These are phyloP conservation scores for Diutina catenulata DNA, from an alignment of 1,139 yeast genomes.

Conservation along the genomic window DNA sequence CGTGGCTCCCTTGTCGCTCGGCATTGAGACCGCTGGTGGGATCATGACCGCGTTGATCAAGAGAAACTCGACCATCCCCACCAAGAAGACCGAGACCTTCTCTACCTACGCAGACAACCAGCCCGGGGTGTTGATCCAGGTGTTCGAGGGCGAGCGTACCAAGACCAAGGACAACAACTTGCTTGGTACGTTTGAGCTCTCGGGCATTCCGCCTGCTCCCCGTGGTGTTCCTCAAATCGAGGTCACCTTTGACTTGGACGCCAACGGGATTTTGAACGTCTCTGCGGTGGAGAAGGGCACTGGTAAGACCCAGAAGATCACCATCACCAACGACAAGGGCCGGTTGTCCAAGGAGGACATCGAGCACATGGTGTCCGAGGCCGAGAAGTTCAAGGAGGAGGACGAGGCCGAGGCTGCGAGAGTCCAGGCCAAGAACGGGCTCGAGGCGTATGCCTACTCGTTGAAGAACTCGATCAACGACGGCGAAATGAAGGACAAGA, in stretches of 20 bases:
- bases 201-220: slow-evolving; percentile 6
- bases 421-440: slow-evolving; percentile 71
- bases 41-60: slow-evolving; percentile 6
- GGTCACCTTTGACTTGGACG: slow-evolving; percentile 6
- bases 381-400: slow-evolving; percentile 82
- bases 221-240: slow-evolving; percentile 6
- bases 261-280: slow-evolving; percentile 6
- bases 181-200: slow-evolving; percentile 6
- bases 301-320: slow-evolving; percentile 60
- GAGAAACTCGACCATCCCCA: slow-evolving; percentile 6
- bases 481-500: slow-evolving; percentile 45
- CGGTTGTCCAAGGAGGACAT: slow-evolving; percentile 88
- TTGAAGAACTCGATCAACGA: slow-evolving; percentile 55
- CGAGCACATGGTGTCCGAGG: slow-evolving; percentile 91
- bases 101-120: slow-evolving; percentile 6
- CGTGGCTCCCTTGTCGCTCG: slow-evolving; percentile 6
- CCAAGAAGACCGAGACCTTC: slow-evolving; percentile 6
- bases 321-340: slow-evolving; percentile 95
- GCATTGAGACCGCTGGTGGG: slow-evolving; percentile 6
- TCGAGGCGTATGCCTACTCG: slow-evolving; percentile 63
- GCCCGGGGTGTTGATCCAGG: slow-evolving; percentile 6
- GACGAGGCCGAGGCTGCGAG: slow-evolving; percentile 32
- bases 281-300: slow-evolving; percentile 7
- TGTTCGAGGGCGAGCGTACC: slow-evolving; percentile 6
- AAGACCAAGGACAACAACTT: slow-evolving; percentile 6